Evolutionary conservation across 2,329 filamentous ascomycete genomes (phyloP).

Genomic region (Chrysosphaeria jannelii): DNA sequence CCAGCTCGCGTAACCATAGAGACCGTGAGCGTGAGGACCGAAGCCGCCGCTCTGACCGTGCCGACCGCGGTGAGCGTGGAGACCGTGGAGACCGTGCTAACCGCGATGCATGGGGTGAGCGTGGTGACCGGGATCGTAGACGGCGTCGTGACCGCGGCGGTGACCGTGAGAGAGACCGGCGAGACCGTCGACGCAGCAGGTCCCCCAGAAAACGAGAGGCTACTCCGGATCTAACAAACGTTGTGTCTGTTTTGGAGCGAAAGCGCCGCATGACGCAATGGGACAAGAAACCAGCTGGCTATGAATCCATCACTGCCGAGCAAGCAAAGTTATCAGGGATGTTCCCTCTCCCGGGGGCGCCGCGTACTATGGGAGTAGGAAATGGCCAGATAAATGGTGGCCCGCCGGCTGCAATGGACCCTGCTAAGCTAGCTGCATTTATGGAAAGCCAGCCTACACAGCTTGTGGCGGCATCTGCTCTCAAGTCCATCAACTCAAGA

Average conservation of each 20-base stretch:
- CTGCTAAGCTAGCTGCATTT: slow-evolving; percentile 75
- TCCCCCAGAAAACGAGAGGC: slow-evolving; percentile 73
- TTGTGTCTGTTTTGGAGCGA: slow-evolving; percentile 54
- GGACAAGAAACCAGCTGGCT: slow-evolving; percentile 97
- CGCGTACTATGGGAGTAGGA: too few species aligned
- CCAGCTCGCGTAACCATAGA: slow-evolving; percentile 71
- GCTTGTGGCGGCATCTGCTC: slow-evolving; percentile 13
- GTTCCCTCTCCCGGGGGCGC: slow-evolving; percentile 91
- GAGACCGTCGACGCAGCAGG: slow-evolving; percentile 39
- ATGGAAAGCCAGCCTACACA: slow-evolving; percentile 37
- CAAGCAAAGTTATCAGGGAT: slow-evolving; percentile 96
- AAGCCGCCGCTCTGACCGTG: slow-evolving; percentile 17
- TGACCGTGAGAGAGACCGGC: slow-evolving; percentile 18
- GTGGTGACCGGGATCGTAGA: slow-evolving; percentile 8
- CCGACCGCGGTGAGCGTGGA: slow-evolving; percentile 2
- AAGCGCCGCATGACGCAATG: slow-evolving; percentile 90
- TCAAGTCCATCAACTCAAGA: slow-evolving; percentile 78
- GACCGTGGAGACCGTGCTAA: slow-evolving; percentile 34
- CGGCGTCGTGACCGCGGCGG: slow-evolving; percentile 15
- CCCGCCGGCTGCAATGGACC: slow-evolving; percentile 88
- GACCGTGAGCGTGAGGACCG: slow-evolving; percentile 37
- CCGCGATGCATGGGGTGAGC: slow-evolving; percentile 34
- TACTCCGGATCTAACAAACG: slow-evolving; percentile 74
- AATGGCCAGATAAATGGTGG: too few species aligned
- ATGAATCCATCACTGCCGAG: slow-evolving; percentile 93